A percentile compares a stretch with the other conserved stretches of the same genome.
Evolutionary conservation across 2,329 filamentous ascomycete species (phyloP).

Genomic region (Neonectria hederae): DNA sequence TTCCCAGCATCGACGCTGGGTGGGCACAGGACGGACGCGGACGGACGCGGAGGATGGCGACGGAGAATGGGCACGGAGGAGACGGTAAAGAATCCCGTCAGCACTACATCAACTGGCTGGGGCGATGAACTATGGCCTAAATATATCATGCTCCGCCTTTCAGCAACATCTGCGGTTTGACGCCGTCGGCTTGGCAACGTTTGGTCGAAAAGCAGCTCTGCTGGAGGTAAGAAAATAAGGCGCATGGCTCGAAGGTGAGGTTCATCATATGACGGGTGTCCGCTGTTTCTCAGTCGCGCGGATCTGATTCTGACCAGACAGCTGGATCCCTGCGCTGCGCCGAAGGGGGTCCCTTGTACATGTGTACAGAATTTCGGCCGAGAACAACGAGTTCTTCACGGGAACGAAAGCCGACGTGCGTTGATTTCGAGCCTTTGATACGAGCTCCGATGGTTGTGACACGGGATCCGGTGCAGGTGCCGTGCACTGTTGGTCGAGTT

Average conservation of each 20-base stretch:
- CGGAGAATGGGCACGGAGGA: not conserved
- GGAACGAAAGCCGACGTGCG: not conserved
- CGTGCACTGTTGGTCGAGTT: constrained; percentile 9
- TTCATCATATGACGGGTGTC: not conserved
- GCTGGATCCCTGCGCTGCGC: constrained; percentile 9
- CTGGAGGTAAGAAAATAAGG: not conserved
- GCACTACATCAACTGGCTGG: not conserved
- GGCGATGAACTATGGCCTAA: not conserved
- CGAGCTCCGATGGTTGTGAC: constrained; percentile 32
- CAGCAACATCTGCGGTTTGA: not conserved
- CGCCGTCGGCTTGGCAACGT: not conserved
- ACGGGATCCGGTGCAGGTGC: constrained; percentile 25
- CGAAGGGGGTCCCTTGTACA: constrained; percentile 9
- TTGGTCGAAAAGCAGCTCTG: not conserved
- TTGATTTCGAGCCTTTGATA: constrained; percentile 12
- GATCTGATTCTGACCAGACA: constrained; percentile 6
- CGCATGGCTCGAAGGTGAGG: not conserved
- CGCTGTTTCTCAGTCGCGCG: not conserved
- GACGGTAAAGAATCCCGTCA: not conserved
- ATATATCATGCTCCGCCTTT: not conserved
- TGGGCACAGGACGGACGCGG: not conserved
- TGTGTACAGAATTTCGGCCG: constrained; percentile 26
- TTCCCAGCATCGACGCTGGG: not conserved
- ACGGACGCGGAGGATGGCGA: not conserved
- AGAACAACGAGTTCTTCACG: constrained; percentile 4